These are phyloP conservation scores for Saccharomycopsis sp. DNA, from an alignment of 805 yeast genomes.

Conservation along the genomic window DNA sequence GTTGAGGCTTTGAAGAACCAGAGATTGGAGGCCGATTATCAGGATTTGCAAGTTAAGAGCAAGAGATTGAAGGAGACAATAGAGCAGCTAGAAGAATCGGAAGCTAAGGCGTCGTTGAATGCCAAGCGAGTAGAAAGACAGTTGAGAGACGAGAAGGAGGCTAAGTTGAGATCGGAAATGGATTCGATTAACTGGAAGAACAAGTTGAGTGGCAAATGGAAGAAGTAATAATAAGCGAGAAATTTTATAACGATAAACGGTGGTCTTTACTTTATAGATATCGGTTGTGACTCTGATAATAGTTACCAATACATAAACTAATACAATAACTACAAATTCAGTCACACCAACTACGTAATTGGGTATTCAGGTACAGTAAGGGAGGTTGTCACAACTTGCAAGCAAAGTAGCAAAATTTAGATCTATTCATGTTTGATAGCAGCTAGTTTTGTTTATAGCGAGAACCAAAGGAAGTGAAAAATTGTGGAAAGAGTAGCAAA, in stretches of 20 bases:
- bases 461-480: background rate
- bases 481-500: no score
- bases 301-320: no score
- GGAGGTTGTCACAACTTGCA: no score
- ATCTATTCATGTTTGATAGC: no score
- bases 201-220: slow-evolving; percentile 1
- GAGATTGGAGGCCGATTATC: slow-evolving; percentile 53
- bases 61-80: slow-evolving; percentile 38
- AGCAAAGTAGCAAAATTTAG: no score
- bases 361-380: no score
- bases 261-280: no score
- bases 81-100: slow-evolving; percentile 36
- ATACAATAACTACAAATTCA: no score
- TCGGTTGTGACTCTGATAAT: no score
- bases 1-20: slow-evolving; percentile 45
- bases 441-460: no score
- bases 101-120: slow-evolving; percentile 37
- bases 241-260: no score
- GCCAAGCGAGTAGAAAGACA: slow-evolving; percentile 50
- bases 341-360: no score
- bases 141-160: slow-evolving; percentile 47
- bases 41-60: slow-evolving; percentile 46
- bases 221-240: background rate
- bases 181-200: slow-evolving; percentile 52
- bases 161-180: slow-evolving; percentile 43